phyloP scores from a whole-genome alignment of 2,329 filamentous ascomycete species.

The Fusarium newnesense region DNA sequence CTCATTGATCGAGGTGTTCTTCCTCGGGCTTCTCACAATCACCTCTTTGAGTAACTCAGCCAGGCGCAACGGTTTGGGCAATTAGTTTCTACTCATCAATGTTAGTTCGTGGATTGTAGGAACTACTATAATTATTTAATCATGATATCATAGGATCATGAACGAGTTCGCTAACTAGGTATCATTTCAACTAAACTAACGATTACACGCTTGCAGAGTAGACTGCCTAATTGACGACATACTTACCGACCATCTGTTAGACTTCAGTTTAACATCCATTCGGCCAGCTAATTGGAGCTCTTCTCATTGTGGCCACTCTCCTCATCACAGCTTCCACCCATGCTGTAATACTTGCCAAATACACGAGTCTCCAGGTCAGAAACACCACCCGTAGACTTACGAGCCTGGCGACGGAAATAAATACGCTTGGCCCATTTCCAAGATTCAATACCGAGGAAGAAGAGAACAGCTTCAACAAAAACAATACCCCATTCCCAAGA shows the following conservation, averaged over 20 bases:
- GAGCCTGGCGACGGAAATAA: conserved; percentile 50
- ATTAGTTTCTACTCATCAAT: accelerated
- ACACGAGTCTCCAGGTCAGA: conserved; percentile 47
- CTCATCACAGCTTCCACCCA: conserved; percentile 36
- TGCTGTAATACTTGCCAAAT: conserved; percentile 48
- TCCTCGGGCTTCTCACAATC: background rate
- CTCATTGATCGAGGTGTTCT: background rate
- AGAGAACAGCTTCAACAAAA: conserved; percentile 63
- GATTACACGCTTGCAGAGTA: background rate
- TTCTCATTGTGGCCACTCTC: conserved; percentile 23
- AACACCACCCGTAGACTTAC: conserved; percentile 31
- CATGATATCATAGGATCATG: no score
- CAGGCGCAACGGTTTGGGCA: background rate
- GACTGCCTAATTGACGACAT: background rate
- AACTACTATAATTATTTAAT: no score
- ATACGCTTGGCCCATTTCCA: conserved; percentile 69
- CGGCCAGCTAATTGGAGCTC: background rate
- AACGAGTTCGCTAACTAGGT: background rate
- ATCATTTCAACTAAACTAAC: background rate
- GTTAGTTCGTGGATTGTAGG: no score
- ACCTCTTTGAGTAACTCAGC: background rate
- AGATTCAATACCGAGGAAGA: conserved; percentile 66
- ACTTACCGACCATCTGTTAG: background rate
- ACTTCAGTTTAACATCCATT: background rate
- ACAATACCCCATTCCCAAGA: conserved; percentile 71